A percentile compares a stretch with the other conserved stretches of the same genome.
Evolutionary conservation across 2,329 filamentous ascomycete genomes (phyloP).

Genomic region (Ophiognomonia clavigignenti-juglandacearum): DNA sequence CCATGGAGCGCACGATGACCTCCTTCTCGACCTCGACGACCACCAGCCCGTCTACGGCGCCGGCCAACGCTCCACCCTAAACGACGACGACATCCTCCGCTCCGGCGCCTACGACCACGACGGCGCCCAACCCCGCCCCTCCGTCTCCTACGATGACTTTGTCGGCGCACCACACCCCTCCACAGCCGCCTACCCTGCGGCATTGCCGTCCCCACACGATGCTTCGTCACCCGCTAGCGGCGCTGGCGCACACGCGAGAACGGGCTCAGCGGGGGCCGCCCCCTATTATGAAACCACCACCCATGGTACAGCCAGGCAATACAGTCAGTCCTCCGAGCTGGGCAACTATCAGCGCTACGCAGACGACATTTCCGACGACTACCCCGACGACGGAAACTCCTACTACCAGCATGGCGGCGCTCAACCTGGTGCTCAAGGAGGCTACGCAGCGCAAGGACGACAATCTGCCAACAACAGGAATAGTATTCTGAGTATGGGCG

Average conservation of each 20-base stretch:
- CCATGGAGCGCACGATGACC: slow-evolving; percentile 50
- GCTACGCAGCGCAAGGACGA: slow-evolving; percentile 37
- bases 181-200: slow-evolving; percentile 38
- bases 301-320: slow-evolving; percentile 41
- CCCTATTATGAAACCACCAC: slow-evolving; percentile 30
- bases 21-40: slow-evolving; percentile 71
- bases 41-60: slow-evolving; percentile 67
- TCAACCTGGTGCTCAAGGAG: slow-evolving; percentile 40
- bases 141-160: slow-evolving; percentile 92
- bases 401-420: slow-evolving; percentile 75
- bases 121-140: slow-evolving; percentile 65
- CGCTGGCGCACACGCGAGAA: slow-evolving; percentile 22
- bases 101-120: slow-evolving; percentile 69
- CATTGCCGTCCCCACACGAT: slow-evolving; percentile 9
- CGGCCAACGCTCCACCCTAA: slow-evolving; percentile 72
- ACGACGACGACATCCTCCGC: slow-evolving; percentile 75
- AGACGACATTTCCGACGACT: slow-evolving; percentile 72
- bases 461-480: slow-evolving; percentile 71
- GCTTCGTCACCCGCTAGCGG: slow-evolving; percentile 32
- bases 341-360: slow-evolving; percentile 91
- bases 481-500: slow-evolving; percentile 81
- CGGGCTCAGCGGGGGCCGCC: slow-evolving; percentile 28
- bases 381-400: slow-evolving; percentile 70
- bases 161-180: slow-evolving; percentile 58
- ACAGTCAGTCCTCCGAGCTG: slow-evolving; percentile 74